Conservation (phyloP, 768 basidiomycete species). For the Lepiota brunneoincarnata region DNA sequence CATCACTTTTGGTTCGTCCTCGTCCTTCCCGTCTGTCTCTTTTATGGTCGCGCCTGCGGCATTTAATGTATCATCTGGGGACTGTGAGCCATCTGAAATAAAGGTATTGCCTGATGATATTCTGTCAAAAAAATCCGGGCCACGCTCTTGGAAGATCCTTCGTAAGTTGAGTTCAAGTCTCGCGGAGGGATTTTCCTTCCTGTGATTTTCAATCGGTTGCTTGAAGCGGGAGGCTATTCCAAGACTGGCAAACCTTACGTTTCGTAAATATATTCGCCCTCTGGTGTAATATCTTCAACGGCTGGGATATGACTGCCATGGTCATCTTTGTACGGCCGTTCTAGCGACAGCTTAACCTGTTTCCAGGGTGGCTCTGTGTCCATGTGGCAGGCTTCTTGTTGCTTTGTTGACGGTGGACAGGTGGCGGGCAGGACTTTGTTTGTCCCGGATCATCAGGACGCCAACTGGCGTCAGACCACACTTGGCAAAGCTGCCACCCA, state of each 20-base stretch:
- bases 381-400: conserved; percentile 8
- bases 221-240: conserved; percentile 9
- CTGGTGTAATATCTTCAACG: conserved; percentile 65
- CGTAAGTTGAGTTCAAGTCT: conserved; percentile 63
- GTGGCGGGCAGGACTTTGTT: conserved; percentile 1
- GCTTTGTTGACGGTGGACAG: background rate
- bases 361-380: conserved; percentile 46
- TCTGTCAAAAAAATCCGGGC: conserved; percentile 69
- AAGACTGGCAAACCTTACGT: conserved; percentile 45
- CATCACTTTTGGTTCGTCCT: conserved; percentile 47
- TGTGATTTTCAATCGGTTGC: conserved; percentile 23
- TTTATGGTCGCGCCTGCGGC: conserved; percentile 23
- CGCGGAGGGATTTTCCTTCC: conserved; percentile 54
- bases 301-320: conserved; percentile 58
- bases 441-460: conserved; percentile 11
- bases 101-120: conserved; percentile 10
- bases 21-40: conserved; percentile 23
- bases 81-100: conserved; percentile 17
- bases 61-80: conserved; percentile 21
- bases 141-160: conserved; percentile 73
- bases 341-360: conserved; percentile 64
- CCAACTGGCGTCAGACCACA: background rate
- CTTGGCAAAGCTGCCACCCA: background rate
- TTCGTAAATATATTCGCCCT: conserved; percentile 70
- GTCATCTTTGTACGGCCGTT: conserved; percentile 82